Base-by-base conservation (phyloP, 1,284 basidiomycete species). In the Apiotrichum gracile region DNA sequence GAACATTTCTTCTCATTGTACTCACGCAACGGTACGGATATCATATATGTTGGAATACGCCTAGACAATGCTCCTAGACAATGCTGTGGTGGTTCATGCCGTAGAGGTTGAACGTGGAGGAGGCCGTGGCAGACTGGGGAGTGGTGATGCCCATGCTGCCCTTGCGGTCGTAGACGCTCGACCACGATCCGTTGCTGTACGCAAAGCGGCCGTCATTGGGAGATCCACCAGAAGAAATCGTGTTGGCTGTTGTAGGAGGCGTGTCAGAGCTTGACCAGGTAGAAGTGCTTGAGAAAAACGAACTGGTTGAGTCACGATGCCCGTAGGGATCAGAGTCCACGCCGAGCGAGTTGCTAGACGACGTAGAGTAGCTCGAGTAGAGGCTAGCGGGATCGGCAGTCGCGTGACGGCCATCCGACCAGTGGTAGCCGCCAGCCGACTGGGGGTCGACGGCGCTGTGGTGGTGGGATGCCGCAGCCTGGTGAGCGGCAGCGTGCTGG, bases 211-310 rank as follows among this genome's bases (percentile, higher is more conserved):
- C 42, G 31, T 58, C 57, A 12, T 49, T 54, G 14, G 57, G 57
- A 12, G 57, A 58, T 35, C 52, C 57, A 10, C 34, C 50, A 24
- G 57, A 54, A 1, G 52, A 54, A 3, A 54, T 52, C 4, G 57
- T 58, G 52, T 54, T 58, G 43, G 57, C 57, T 31, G 57, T 58
- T 31, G 52, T 54, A 38, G 57, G 57, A 21, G 52, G 57, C n/a
- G 57, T 58, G 50, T 58, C 53, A 21, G 50, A 51, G 12, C 50
- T 40, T 13, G 49, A 51, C 52, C 52, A 58, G 2, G 44, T 45
- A 4, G 52, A 52, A 10, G 57, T 43, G 42, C 41, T 54, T 40
- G 53, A 47, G 34, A 58, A 26, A 41, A 58, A 58, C 34, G 52
- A 54, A 24, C 49, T 34, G 22, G 53, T 39, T 13, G 52, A 54